Percentiles rank a stretch among this genome's conserved stretches.
phyloP scores from a whole-genome alignment of 2,329 filamentous ascomycete genomes.

The Colletotrichum sp. region DNA sequence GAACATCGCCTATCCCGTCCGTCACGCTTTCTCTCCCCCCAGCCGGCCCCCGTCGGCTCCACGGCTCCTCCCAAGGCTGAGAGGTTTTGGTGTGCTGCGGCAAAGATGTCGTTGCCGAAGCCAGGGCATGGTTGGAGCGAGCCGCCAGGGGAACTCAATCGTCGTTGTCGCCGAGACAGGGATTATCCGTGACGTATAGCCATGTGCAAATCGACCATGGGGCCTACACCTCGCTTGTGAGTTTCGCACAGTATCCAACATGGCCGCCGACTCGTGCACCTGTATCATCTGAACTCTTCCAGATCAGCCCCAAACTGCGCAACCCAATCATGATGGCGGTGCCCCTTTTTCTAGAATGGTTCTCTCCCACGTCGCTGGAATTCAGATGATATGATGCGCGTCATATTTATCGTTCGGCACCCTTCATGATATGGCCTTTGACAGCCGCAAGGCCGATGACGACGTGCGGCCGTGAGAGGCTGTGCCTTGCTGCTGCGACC shows the following conservation, averaged over 20 bases:
- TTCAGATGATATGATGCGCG: neutral
- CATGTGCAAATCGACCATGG: neutral
- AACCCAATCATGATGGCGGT: neutral
- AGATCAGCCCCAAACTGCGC: neutral
- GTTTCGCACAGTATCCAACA: neutral
- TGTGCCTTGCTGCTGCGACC: neutral
- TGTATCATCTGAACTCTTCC: conserved; percentile 8
- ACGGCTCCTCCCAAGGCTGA: neutral
- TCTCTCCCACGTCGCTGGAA: neutral
- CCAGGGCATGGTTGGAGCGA: neutral
- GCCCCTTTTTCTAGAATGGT: neutral
- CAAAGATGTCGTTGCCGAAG: neutral
- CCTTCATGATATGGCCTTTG: neutral
- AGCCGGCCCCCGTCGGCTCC: neutral
- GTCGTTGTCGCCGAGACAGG: neutral
- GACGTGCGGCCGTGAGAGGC: neutral
- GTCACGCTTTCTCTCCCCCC: neutral
- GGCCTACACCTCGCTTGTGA: neutral
- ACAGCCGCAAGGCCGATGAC: neutral
- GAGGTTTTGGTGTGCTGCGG: neutral
- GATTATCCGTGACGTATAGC: neutral
- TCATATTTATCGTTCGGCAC: neutral
- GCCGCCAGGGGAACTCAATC: neutral
- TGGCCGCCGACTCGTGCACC: neutral
- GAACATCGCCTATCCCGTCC: neutral